Conservation (phyloP, 2,329 filamentous ascomycete species). For the Cordyceps pruinosa region DNA sequence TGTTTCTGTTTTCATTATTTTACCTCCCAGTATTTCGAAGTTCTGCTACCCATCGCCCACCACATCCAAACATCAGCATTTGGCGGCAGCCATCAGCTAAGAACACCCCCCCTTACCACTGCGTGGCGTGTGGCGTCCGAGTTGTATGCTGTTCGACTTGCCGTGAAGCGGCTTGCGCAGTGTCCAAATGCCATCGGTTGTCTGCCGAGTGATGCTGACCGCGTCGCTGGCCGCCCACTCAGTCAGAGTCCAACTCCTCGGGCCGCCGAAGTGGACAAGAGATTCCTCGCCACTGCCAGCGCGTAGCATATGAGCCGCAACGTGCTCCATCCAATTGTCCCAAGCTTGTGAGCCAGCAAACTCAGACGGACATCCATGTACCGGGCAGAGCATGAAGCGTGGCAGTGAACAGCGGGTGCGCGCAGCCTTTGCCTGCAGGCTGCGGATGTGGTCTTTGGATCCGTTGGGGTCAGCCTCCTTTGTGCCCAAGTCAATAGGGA, state of each 20-base stretch:
- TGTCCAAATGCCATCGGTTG: neutral
- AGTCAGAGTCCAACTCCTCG: slow-evolving; percentile 29
- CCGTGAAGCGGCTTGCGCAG: neutral
- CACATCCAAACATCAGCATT: no score
- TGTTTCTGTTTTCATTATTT: no score
- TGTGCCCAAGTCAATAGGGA: neutral
- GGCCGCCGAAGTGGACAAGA: slow-evolving; percentile 32
- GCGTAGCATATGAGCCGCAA: slow-evolving; percentile 68
- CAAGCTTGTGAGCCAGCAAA: slow-evolving; percentile 62
- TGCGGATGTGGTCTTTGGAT: slow-evolving; percentile 49
- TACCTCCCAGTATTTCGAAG: no score
- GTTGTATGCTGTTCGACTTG: neutral
- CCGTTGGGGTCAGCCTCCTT: slow-evolving; percentile 16
- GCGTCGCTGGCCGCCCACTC: slow-evolving; percentile 31
- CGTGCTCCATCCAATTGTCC: slow-evolving; percentile 82
- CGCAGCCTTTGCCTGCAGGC: slow-evolving; percentile 52
- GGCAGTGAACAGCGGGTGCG: slow-evolving; percentile 56
- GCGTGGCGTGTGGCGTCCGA: neutral
- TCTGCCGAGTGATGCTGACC: slow-evolving; percentile 30
- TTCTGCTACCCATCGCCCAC: no score
- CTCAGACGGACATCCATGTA: slow-evolving; percentile 46
- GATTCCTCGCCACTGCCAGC: slow-evolving; percentile 24
- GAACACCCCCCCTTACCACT: neutral
- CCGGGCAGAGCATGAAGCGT: slow-evolving; percentile 51
- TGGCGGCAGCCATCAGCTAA: no score